phyloP scores from a whole-genome alignment of 495 filamentous ascomycete species.

The Antarctomyces pellizariae region DNA sequence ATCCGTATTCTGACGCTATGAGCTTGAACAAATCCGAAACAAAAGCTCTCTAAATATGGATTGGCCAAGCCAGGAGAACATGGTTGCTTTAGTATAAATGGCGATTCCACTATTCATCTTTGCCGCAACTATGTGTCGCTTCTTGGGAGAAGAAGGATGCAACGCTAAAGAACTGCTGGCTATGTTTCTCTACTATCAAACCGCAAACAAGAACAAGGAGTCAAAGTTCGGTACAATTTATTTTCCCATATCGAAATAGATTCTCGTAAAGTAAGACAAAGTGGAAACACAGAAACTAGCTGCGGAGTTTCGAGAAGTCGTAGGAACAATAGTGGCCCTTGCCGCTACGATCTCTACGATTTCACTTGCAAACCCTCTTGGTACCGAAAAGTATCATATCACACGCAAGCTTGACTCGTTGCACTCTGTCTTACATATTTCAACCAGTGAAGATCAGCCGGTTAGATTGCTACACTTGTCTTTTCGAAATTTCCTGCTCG shows the following conservation, averaged over 20 bases:
- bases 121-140: constrained; percentile 20
- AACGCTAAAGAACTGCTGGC: constrained; percentile 10
- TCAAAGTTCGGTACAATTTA: constrained; percentile 13
- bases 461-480: no score
- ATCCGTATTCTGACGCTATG: constrained; percentile 12
- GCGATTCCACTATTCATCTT: constrained; percentile 21
- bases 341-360: constrained; percentile 6
- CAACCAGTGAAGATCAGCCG: constrained; percentile 4
- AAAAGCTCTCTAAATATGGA: constrained; percentile 5
- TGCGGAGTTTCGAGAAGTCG: constrained; percentile 11
- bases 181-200: constrained; percentile 11
- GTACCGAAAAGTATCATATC: constrained; percentile 5
- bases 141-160: constrained; percentile 11
- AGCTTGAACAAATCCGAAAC: constrained; percentile 6
- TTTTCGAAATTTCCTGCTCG: constrained; percentile 14
- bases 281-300: constrained; percentile 3
- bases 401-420: constrained; percentile 8
- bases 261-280: constrained; percentile 6
- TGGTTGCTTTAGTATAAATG: constrained; percentile 14
- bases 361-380: constrained; percentile 7
- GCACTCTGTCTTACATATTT: constrained; percentile 13
- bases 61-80: constrained; percentile 18
- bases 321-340: constrained; percentile 15
- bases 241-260: constrained; percentile 9
- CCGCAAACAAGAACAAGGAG: constrained; percentile 6